A percentile compares a stretch with the other conserved stretches of the same genome.
phyloP scores from a whole-genome alignment of 108 stramenopile species.

The Chaetoceros tenuissimus region DNA sequence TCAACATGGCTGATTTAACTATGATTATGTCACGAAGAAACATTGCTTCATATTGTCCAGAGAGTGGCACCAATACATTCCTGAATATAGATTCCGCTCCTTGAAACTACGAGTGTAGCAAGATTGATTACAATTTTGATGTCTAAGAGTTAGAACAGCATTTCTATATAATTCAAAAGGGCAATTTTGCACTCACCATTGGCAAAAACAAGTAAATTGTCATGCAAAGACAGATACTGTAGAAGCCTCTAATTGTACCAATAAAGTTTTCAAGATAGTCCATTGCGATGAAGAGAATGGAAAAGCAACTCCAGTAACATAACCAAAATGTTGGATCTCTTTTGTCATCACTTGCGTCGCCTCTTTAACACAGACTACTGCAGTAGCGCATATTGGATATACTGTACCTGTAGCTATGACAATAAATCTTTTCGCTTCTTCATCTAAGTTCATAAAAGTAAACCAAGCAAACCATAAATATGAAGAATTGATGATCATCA shows the following conservation, averaged over 20 bases:
- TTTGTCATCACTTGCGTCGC: no score
- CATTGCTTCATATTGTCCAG: constrained; percentile 35
- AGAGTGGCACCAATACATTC: constrained; percentile 30
- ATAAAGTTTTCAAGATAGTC: constrained; percentile 37
- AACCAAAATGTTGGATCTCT: constrained; percentile 33
- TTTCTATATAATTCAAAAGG: no score
- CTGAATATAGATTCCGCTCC: constrained; percentile 39
- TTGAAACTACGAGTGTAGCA: constrained; percentile 31
- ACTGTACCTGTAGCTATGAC: constrained; percentile 30
- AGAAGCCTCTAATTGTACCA: constrained; percentile 39
- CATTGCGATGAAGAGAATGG: constrained; percentile 31
- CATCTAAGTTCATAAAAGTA: constrained; percentile 37
- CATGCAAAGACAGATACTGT: constrained; percentile 23
- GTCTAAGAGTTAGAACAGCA: no score
- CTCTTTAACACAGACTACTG: constrained; percentile 23
- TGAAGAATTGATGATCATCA: constrained; percentile 18
- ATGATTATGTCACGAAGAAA: constrained; percentile 38
- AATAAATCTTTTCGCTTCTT: constrained; percentile 21
- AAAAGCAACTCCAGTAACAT: constrained; percentile 42
- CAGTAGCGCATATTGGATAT: constrained; percentile 34
- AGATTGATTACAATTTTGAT: neutral
- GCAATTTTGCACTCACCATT: no score
- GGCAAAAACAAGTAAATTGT: constrained; percentile 24
- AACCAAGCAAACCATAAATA: constrained; percentile 31
- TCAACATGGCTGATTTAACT: constrained; percentile 10